Evolutionary conservation across 108 stramenopile species (phyloP), one percentile per base, ranked within the genome.

Genomic region (Fragilariopsis cylindrus): DNA sequence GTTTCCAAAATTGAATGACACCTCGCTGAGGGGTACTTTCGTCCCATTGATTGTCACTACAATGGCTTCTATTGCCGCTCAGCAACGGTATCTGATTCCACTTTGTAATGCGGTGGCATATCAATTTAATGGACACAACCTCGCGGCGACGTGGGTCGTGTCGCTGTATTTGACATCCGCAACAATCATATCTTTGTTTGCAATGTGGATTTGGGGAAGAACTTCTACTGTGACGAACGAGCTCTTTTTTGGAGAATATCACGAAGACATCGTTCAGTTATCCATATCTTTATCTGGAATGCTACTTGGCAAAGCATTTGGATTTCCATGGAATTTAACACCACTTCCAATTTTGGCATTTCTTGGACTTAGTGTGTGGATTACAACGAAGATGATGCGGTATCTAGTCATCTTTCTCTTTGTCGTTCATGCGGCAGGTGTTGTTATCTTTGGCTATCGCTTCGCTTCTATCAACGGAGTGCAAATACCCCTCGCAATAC

Each of bases 261-360:
- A 93, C 64, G 92, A 93, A 49, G 92, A 93, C 69, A 77, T 88
- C 7, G 84, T 93, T 19, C 92, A 93, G 71, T 53, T 91, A 11
- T 41, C 81, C 4, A 69, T 93, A 63, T 86, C 85, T 1, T 50
- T 70, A 4, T 64, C 78, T 18, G 85, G 90, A 0, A 41, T 89
- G 69, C 75, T 82, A 42, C 69, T 85, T 13, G 92, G 88, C 5
- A 83, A 88, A 54, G 88, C 85, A 45, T 84, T 88, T 56, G 87
- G 90, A 55, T 80, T 90, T 54, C 86, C 88, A 2, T 93, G 92
- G 90, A 82, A 74, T 47, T 82, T 90, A 72, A 80, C 89, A 40
- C 92, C 92, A 15, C 65, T 93, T 12, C 92, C 92, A 11, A 88
- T 90, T 67, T 65, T 93, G 48, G 74, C 84, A 8, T 82, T 84